Evolutionary conservation across 2,329 filamentous ascomycete species (phyloP), one percentile per base, ranked within the genome.

Genomic region (Incumbomyces lentus): DNA sequence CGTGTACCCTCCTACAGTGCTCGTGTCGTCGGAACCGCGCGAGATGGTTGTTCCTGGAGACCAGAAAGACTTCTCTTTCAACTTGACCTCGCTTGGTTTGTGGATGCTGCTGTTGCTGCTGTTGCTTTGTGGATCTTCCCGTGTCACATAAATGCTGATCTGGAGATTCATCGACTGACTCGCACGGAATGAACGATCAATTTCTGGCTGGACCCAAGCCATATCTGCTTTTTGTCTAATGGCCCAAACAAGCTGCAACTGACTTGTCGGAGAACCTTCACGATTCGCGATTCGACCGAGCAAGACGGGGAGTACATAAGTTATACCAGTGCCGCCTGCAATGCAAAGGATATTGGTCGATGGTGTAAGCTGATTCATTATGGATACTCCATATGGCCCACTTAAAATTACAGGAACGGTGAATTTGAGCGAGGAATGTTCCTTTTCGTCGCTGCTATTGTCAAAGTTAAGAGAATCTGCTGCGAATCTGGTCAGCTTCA

Each of bases 221-320:
- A 76, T 60, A 50, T 84, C 75, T 6, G 62, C 59, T 6, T 64
- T 64, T 34, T 73, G 71, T 12, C 79, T 70, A 32, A 84, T 68
- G 1, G 75, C 73, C 81, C 81, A 85, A 47, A 83, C 65, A n/a
- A 85, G 72, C 55, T 80, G 74, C 1, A 83, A 59, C 49, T 67
- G 70, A 43, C 71, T 64, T 45, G 70, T 62, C 1, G 33, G 22
- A 4, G 34, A 29, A 16, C 42, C 37, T 18, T 19, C 32, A n/a
- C 44, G 26, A 16, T 14, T 22, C 11, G 60, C 50, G 13, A 65
- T 53, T 8, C 68, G 54, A 38, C 58, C 59, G 14, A 78, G 60
- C 0, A 78, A 62, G 0, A 74, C 60, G 0, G 76, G 76, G 0
- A 79, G 64, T 0, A 76, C 70, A 55, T 75, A 77, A 0, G 75